Evolutionary conservation across 2,329 filamentous ascomycete genomes (phyloP).

Genomic region (Exophiala lecanii-corni): DNA sequence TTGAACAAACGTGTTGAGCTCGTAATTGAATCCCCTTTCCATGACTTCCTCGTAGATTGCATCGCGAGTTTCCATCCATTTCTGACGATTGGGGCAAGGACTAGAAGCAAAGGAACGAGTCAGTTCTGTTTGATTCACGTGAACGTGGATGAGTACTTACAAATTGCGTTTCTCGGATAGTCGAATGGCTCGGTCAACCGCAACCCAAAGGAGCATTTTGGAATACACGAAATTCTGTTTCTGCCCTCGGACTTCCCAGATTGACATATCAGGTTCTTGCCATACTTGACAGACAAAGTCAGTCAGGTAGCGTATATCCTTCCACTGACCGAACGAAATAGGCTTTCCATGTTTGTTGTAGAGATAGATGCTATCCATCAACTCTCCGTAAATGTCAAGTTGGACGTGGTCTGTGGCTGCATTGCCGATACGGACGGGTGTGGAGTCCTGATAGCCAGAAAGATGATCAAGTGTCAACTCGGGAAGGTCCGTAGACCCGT

Average conservation of each 20-base stretch:
- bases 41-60: constrained; percentile 70
- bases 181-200: constrained; percentile 69
- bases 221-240: constrained; percentile 76
- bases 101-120: background rate
- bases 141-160: background rate
- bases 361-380: constrained; percentile 72
- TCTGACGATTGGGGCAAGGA: constrained; percentile 63
- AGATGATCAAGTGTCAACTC: constrained; percentile 65
- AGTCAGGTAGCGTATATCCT: constrained; percentile 61
- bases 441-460: constrained; percentile 66
- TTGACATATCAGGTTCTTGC: constrained; percentile 70
- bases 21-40: constrained; percentile 69
- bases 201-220: constrained; percentile 81
- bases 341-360: constrained; percentile 78
- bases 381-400: constrained; percentile 74
- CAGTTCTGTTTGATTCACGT: background rate
- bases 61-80: constrained; percentile 65
- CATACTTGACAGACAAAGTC: constrained; percentile 68
- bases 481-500: constrained; percentile 68
- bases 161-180: constrained; percentile 71
- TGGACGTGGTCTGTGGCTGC: constrained; percentile 72
- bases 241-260: constrained; percentile 73
- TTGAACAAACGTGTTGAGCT: constrained; percentile 67
- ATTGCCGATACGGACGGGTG: constrained; percentile 71
- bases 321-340: constrained; percentile 71